phyloP scores from a whole-genome alignment of 108 stramenopile genomes.

The Asterionellopsis glacialis region DNA sequence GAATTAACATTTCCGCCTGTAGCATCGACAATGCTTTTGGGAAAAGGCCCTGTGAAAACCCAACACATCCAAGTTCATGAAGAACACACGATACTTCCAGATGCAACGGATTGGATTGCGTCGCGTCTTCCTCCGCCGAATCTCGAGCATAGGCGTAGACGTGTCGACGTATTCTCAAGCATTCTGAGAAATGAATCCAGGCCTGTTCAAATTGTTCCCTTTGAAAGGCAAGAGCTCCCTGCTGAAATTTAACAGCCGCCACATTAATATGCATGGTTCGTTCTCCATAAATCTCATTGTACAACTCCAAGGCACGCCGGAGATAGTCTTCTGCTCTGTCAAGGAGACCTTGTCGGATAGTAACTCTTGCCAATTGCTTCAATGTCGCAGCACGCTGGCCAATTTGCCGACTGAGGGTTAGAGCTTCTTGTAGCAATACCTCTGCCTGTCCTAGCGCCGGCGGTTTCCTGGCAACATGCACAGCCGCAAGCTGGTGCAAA shows the following conservation, averaged over 20 bases:
- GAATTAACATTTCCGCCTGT: slow-evolving; percentile 30
- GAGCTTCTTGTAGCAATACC: slow-evolving; percentile 44
- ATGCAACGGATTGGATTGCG: slow-evolving; percentile 10
- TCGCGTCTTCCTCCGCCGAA: too few species aligned
- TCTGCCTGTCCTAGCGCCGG: slow-evolving; percentile 48
- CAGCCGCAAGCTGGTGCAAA: slow-evolving; percentile 60
- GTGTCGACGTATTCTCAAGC: slow-evolving; percentile 40
- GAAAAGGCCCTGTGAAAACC: slow-evolving; percentile 37
- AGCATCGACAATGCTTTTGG: slow-evolving; percentile 35
- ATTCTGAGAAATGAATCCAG: slow-evolving; percentile 37
- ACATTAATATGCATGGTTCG: slow-evolving; percentile 55
- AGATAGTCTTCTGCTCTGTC: too few species aligned
- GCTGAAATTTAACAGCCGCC: slow-evolving; percentile 66
- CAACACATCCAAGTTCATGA: slow-evolving; percentile 55
- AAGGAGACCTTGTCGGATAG: slow-evolving; percentile 52
- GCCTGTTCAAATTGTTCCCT: slow-evolving; percentile 53
- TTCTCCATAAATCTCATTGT: too few species aligned
- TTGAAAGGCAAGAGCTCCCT: slow-evolving; percentile 56
- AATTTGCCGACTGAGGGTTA: slow-evolving; percentile 45
- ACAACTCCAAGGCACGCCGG: too few species aligned
- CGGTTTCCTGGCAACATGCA: slow-evolving; percentile 54
- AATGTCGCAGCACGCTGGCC: slow-evolving; percentile 65
- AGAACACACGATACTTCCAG: slow-evolving; percentile 57
- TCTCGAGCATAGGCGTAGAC: slow-evolving; percentile 61
- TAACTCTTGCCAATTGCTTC: slow-evolving; percentile 61